Base-by-base conservation (phyloP, 257 asterid species). In the Marsdenia floribunda region DNA sequence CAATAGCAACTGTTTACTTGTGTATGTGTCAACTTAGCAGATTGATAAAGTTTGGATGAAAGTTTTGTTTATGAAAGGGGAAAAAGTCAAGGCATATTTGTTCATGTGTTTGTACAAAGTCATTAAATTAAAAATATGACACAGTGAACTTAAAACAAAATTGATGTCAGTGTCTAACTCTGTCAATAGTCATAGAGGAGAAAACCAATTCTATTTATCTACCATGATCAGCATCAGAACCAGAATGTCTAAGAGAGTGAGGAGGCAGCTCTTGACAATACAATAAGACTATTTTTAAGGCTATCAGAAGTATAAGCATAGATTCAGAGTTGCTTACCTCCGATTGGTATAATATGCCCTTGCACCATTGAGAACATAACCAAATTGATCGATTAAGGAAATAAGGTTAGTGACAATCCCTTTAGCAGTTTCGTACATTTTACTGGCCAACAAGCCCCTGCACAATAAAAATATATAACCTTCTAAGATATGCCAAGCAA, bases 391-490 rank as follows among this genome's bases (percentile, higher is more conserved):
- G 11, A 92, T 64, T 40, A 90, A 84, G 35, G 96, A 86, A 61
- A 95, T 71, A 59, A 95, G 96, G 85, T 95, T 95, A 68, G 64
- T 76, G 40, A 92, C 96, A n/a, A 92, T 88, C 81, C 98, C 98
- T 80, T 86, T 92, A 21, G 99, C 97, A 5, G 96, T 92, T 75
- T 88, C 92, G 9, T 82, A 84, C 99, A 95, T 95, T 81, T 89
- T 91, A 79, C 99, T 86, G 13, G 85, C 96, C 72, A 95, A 71
- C 84, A 95, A 84, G 2, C 99, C 99, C 89, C 99, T 94, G 92
- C 85, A 82, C 59, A 68, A 57, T 5, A 81, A 52, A 47, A 67
- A 40, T 46, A 61, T 47, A 10, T 6, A 16, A 75, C 59, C 0
- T 47, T 63, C 44, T 68, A 79, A 71, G 7, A 68, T 13, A 50